Evolutionary conservation across 208 protist species (phyloP).

Genomic region (Acanthamoeba castellanii): DNA sequence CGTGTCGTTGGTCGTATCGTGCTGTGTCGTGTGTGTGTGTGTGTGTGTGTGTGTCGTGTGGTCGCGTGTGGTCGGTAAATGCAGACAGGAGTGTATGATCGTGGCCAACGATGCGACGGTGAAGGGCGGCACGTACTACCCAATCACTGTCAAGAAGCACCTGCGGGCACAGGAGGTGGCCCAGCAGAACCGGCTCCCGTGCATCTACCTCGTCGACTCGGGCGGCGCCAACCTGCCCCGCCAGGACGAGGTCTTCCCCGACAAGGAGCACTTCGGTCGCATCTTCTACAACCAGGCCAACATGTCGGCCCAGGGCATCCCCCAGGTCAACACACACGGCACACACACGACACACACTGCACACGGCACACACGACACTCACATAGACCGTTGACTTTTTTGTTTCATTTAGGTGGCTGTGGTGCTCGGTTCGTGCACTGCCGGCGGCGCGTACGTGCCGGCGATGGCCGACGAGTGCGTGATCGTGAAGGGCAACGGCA

Average conservation of each 20-base stretch:
- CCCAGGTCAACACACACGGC: slow-evolving; percentile 88
- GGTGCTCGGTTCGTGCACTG: slow-evolving; percentile 98
- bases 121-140: slow-evolving; percentile 98
- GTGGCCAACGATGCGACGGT: slow-evolving; percentile 98
- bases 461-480: slow-evolving; percentile 96
- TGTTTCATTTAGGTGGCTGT: slow-evolving; percentile 91
- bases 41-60: too few species aligned
- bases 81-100: slow-evolving; percentile 93
- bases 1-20: too few species aligned
- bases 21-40: too few species aligned
- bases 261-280: slow-evolving; percentile 97
- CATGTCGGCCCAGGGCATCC: slow-evolving; percentile 95
- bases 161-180: neutral
- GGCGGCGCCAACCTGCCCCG: slow-evolving; percentile 95
- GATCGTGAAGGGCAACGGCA: slow-evolving; percentile 90
- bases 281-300: slow-evolving; percentile 98
- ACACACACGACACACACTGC: neutral
- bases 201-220: slow-evolving; percentile 97
- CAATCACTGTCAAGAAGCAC: slow-evolving; percentile 94
- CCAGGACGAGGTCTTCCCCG: slow-evolving; percentile 95
- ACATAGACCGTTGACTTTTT: neutral
- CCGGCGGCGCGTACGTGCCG: slow-evolving; percentile 97
- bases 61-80: neutral
- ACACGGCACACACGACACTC: neutral
- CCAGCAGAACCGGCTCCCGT: neutral